Evolutionary conservation across 2,329 filamentous ascomycete species (phyloP), one percentile per base, ranked within the genome.

Genomic region (Paracoccidioides brasiliensis): DNA sequence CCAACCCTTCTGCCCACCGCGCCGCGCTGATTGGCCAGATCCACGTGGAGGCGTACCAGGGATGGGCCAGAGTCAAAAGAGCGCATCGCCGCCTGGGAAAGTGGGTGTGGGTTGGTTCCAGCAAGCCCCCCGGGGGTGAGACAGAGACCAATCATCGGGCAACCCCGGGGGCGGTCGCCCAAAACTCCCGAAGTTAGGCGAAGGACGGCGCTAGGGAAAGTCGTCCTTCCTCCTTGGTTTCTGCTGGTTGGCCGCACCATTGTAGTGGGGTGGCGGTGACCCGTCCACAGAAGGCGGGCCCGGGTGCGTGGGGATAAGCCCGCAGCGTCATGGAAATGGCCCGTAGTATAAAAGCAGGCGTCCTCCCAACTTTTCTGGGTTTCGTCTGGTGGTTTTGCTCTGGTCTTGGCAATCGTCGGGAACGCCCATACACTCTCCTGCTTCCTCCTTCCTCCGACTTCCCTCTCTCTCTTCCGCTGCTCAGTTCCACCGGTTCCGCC

Each of bases 341-440:
- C 22, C 56, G 53, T 52, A 49, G 56, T 61, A 61, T 61, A 61
- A 57, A 61, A 61, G 55, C 48, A 54, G 51, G 56, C 56, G 52
- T 35, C 54, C 52, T 56, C 57, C 57, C 58, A 55, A 57, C 38
- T 46, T 56, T 53, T 56, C 35, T 53, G 48, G 38, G 46, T 53
- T 40, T 50, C 12, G 22, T 58, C 52, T 59, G 56, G 52, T 38
- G 22, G 44, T 57, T 38, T 30, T 49, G 46, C 57, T 35, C 49
- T 60, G 59, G 56, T 60, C 60, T 61, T 60, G 58, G 58, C 58
- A 58, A 37, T 56, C 55, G 55, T 55, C 57, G 56, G 57, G 58
- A 54, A 60, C 55, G 46, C 57, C 59, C 52, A 38, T 30, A 51
- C 48, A 37, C 40, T 33, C 32, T 32, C 33, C 35, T 41, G 35